Percentiles rank a stretch among this genome's conserved stretches.
These are phyloP conservation scores for Theobroma cacao DNA, from an alignment of 345 rosid genomes.

Conservation along the genomic window DNA sequence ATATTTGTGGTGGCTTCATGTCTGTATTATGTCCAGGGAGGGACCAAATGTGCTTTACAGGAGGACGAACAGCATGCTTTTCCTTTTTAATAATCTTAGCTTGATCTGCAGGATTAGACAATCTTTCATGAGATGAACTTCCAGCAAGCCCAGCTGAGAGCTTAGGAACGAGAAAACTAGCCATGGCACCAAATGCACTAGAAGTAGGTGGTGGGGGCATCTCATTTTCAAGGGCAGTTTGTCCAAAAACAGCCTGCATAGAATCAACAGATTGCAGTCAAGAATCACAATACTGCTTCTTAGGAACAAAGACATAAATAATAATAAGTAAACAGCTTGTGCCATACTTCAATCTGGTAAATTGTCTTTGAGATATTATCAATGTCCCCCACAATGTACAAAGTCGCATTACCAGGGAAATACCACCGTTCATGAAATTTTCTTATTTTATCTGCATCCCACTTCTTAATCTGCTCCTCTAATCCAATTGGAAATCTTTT, in stretches of 20 bases:
- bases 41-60: slow-evolving; percentile 96
- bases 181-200: slow-evolving; percentile 96
- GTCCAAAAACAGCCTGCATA: slow-evolving; percentile 78
- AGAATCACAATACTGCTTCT: slow-evolving; percentile 9
- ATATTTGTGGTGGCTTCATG: slow-evolving; percentile 83
- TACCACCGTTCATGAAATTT: slow-evolving; percentile 99
- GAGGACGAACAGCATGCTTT: slow-evolving; percentile 87
- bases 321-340: slow-evolving; percentile 16
- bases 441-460: slow-evolving; percentile 99
- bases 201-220: slow-evolving; percentile 48
- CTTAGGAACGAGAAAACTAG: slow-evolving; percentile 97
- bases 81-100: slow-evolving; percentile 67
- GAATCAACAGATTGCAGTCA: slow-evolving; percentile 23
- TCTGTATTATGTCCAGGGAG: slow-evolving; percentile 62
- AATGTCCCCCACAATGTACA: slow-evolving; percentile 95
- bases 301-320: not conserved
- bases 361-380: slow-evolving; percentile 65
- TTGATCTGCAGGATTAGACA: slow-evolving; percentile 53
- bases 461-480: slow-evolving; percentile 96
- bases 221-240: slow-evolving; percentile 61
- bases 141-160: slow-evolving; percentile 86
- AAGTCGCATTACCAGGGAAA: slow-evolving; percentile 95
- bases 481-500: slow-evolving; percentile 97
- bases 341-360: slow-evolving; percentile 76
- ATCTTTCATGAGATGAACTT: slow-evolving; percentile 62